Evolutionary conservation across 257 asterid genomes (phyloP).

Genomic region (Solanum ossicruentum): DNA sequence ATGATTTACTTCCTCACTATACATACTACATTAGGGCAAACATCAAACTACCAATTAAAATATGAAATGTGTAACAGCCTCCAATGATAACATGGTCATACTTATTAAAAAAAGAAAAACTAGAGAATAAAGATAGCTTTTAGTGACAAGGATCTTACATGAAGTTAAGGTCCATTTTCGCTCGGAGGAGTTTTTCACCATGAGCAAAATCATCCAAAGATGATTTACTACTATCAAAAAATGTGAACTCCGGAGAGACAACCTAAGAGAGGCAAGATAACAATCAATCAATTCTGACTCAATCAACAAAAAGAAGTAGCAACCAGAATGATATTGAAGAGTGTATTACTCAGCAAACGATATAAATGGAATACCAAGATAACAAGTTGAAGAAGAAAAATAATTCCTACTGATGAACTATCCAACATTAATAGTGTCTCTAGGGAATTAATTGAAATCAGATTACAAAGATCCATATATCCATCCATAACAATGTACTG

Average conservation of each 20-base stretch:
- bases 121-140: not conserved
- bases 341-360: not conserved
- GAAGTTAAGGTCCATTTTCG: conserved; percentile 91
- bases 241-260: conserved; percentile 94
- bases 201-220: conserved; percentile 71
- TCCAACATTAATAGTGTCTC: not conserved
- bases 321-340: not conserved
- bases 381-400: not conserved
- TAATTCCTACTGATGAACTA: not conserved
- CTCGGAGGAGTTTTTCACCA: conserved; percentile 96
- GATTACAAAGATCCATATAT: not conserved
- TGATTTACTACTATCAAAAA: conserved; percentile 83
- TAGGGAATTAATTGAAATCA: not conserved
- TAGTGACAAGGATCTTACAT: conserved; percentile 50
- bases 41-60: not conserved
- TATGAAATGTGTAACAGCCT: not conserved
- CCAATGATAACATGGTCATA: not conserved
- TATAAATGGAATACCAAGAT: not conserved
- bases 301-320: not conserved
- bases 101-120: not conserved
- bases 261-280: conserved; percentile 37
- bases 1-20: not conserved
- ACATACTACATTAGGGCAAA: not conserved
- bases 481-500: not conserved
- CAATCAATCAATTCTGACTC: conserved; percentile 13